Evolutionary conservation across 305 asterid species (phyloP), one percentile per base, ranked within the genome.

Genomic region (Fraxinus dipetala): DNA sequence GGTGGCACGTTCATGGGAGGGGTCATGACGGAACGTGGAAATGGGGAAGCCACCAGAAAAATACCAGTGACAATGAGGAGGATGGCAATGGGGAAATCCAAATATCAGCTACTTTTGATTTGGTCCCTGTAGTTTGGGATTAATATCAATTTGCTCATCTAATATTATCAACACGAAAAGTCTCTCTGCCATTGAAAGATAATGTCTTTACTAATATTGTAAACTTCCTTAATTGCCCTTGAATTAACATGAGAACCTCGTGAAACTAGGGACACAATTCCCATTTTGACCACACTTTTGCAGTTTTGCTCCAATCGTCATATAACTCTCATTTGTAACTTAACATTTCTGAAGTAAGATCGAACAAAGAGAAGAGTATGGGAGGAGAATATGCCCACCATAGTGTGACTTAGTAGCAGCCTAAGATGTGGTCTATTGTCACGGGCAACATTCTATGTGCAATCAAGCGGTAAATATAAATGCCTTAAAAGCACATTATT

Each of bases 391-490:
- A 89, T 9, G 97, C 95, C 72, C 94, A 88, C 28, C 28, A 26
- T 72, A 86, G 97, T 87, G 79, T 91, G 2, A 93, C 97, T 18
- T 93, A 88, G 72, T 97, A 95, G 86, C 90, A 89, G 59, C 98
- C 98, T 0, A 95, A 91, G 84, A 92, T 97, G 79, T 93, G 97
- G 99, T 97, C 92, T 88, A 80, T 86, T 24, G 91, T 92, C 85
- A 92, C 98, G 80, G 98, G 97, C 24, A 95, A 95, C 81, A 97
- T 97, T 83, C 89, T 93, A 86, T 93, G 98, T 43, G 98, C 97
- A 79, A 87, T 95, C 79, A 93, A 92, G 98, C 94, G 99, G 98
- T 94, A 81, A 36, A 24, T 70, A 18, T 67, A 70, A 40, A 54
- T 34, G 1, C 43, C 1, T 7, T 36, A 6, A 1, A 34, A 34